Percentiles rank a stretch among this genome's conserved stretches.
Evolutionary conservation across 1,284 basidiomycete species (phyloP).

Genomic region (Irpex sp.): DNA sequence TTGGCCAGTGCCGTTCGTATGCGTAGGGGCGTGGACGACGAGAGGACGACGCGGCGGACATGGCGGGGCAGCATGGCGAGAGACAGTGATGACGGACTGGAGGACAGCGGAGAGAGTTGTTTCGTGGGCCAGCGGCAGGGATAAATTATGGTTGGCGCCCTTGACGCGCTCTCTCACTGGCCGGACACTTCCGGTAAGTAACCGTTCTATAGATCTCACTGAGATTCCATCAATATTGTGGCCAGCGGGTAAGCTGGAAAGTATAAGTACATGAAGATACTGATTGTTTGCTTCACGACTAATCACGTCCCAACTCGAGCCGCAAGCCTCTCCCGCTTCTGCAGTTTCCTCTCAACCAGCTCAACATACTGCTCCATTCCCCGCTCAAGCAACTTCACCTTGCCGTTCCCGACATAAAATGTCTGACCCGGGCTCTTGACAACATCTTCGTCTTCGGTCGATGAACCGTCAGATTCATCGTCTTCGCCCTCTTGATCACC

Average conservation of each 20-base stretch:
- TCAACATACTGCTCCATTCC: slow-evolving; percentile 31
- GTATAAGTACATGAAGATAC: too few relatives aligned
- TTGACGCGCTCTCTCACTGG: background rate
- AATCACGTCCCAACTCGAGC: background rate
- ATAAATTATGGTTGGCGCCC: background rate
- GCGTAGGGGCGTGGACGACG: slow-evolving; percentile 22
- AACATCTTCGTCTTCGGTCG: slow-evolving; percentile 24
- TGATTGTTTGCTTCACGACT: too few relatives aligned
- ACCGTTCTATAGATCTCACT: background rate
- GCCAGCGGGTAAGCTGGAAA: background rate
- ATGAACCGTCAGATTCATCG: slow-evolving; percentile 13
- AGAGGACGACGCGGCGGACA: slow-evolving; percentile 23
- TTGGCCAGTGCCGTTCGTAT: slow-evolving; percentile 21
- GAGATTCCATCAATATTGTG: background rate
- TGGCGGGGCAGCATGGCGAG: slow-evolving; percentile 28
- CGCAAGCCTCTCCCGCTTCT: slow-evolving; percentile 1
- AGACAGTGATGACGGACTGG: background rate
- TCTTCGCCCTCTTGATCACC: slow-evolving; percentile 17
- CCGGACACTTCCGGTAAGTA: background rate
- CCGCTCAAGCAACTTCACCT: slow-evolving; percentile 34
- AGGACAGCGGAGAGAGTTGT: background rate
- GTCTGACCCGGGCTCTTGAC: slow-evolving; percentile 35
- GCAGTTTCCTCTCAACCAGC: slow-evolving; percentile 9
- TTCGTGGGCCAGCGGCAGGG: background rate
- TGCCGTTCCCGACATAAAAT: slow-evolving; percentile 39